A percentile compares a stretch with the other conserved stretches of the same genome.
Conservation (phyloP, 371 early-diverging fungal species). For the Mortierella sp. region DNA sequence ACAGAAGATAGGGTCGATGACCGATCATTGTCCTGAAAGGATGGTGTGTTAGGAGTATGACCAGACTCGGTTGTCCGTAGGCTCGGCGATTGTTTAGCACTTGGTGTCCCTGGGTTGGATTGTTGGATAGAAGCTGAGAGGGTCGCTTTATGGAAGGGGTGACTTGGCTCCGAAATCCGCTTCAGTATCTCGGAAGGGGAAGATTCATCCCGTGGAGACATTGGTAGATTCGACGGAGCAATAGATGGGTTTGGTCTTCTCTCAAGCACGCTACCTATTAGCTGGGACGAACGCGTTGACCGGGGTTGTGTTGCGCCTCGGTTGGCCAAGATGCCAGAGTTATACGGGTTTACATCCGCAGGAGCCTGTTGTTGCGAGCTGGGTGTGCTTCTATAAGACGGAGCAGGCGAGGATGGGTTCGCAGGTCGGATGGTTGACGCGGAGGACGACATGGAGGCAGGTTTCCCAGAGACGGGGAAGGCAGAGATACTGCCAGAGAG, state of each 20-base stretch:
- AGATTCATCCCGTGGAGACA: constrained; percentile 25
- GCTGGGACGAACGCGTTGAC: constrained; percentile 38
- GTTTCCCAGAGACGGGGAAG: constrained; percentile 20
- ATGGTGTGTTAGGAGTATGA: no score
- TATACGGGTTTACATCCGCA: constrained; percentile 19
- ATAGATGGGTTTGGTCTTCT: constrained; percentile 9
- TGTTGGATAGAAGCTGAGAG: no score
- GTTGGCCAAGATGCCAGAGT: constrained; percentile 25
- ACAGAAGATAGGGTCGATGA: constrained; percentile 35
- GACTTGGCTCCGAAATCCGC: constrained; percentile 28
- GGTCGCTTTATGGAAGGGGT: constrained; percentile 42
- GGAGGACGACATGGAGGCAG: constrained; percentile 47
- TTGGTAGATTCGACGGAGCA: constrained; percentile 6
- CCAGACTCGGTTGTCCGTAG: no score
- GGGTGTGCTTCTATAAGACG: constrained; percentile 13
- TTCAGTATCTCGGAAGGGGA: neutral
- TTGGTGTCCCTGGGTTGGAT: no score
- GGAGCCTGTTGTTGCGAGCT: constrained; percentile 13
- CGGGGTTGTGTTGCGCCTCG: constrained; percentile 35
- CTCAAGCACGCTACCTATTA: constrained; percentile 17
- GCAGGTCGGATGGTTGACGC: constrained; percentile 50
- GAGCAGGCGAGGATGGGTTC: constrained; percentile 39
- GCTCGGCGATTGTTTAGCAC: no score
- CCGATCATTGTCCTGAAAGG: constrained; percentile 24
- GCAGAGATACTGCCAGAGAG: constrained; percentile 41